Evolutionary conservation across 257 asterid genomes (phyloP).

Genomic region (Ligustrum vulgare): DNA sequence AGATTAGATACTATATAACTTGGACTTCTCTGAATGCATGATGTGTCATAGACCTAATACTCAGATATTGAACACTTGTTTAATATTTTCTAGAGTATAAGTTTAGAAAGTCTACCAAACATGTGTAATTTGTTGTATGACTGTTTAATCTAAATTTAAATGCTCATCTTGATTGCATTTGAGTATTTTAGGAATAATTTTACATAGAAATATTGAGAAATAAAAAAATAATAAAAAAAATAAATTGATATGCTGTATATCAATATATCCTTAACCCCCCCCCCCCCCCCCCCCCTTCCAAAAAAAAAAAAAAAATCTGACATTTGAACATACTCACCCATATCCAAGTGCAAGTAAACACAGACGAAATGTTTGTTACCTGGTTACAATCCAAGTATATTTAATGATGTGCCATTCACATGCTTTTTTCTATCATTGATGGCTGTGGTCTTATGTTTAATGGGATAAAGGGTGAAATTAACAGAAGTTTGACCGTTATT

Average conservation of each 20-base stretch:
- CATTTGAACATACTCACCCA: background rate
- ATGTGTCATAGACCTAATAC: background rate
- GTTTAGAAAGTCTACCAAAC: background rate
- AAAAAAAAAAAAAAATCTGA: no score
- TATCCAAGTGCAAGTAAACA: background rate
- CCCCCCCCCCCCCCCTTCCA: no score
- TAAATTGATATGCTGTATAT: background rate
- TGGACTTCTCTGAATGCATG: background rate
- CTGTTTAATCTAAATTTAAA: background rate
- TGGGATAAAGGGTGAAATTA: background rate
- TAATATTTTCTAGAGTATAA: background rate
- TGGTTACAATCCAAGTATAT: background rate
- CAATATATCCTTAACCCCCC: no score
- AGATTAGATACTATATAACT: background rate
- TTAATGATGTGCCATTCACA: background rate
- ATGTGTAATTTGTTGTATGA: background rate
- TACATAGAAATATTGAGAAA: background rate
- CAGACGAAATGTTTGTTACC: background rate
- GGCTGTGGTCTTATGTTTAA: background rate
- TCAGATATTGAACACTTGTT: background rate
- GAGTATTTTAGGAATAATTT: background rate
- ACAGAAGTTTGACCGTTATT: slow-evolving; percentile 11
- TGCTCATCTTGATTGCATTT: background rate
- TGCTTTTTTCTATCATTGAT: slow-evolving; percentile 7
- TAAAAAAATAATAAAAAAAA: background rate